Conservation (phyloP, 352 stramenopile species). For the Stramenopiles sp. region DNA sequence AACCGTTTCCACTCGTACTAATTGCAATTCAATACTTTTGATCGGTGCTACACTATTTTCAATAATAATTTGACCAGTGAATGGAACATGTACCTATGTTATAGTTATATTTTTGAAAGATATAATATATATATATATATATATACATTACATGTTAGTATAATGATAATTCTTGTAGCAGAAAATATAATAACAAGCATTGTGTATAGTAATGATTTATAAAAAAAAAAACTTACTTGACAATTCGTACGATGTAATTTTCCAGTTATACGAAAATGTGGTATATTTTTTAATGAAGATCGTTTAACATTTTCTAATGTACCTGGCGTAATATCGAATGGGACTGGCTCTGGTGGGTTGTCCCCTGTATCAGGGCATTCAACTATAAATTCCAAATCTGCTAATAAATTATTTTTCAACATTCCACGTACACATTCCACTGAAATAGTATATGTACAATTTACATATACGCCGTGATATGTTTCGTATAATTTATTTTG, state of each 20-base stretch:
- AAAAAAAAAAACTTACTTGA: constrained; percentile 60
- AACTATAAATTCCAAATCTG: constrained; percentile 57
- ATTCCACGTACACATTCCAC: constrained; percentile 56
- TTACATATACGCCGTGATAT: constrained; percentile 73
- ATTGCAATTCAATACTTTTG: constrained; percentile 61
- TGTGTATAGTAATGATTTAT: too few species aligned
- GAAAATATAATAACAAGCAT: too few species aligned
- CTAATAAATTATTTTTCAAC: constrained; percentile 42
- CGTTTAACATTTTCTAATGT: constrained; percentile 49
- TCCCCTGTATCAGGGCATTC: constrained; percentile 40
- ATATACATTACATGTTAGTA: too few species aligned
- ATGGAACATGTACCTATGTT: neutral
- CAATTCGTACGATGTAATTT: constrained; percentile 62
- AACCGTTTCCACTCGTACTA: constrained; percentile 66
- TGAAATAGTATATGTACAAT: constrained; percentile 61
- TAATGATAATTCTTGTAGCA: too few species aligned
- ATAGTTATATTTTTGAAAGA: too few species aligned
- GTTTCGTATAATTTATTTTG: constrained; percentile 52
- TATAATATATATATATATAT: too few species aligned
- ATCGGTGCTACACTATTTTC: constrained; percentile 45
- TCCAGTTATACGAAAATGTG: constrained; percentile 50
- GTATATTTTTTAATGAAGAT: constrained; percentile 28
- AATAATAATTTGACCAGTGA: constrained; percentile 35
- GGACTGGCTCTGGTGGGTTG: constrained; percentile 35
- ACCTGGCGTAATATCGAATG: constrained; percentile 55